phyloP scores from a whole-genome alignment of 2,329 filamentous ascomycete genomes.

The Colletotrichum sp. region DNA sequence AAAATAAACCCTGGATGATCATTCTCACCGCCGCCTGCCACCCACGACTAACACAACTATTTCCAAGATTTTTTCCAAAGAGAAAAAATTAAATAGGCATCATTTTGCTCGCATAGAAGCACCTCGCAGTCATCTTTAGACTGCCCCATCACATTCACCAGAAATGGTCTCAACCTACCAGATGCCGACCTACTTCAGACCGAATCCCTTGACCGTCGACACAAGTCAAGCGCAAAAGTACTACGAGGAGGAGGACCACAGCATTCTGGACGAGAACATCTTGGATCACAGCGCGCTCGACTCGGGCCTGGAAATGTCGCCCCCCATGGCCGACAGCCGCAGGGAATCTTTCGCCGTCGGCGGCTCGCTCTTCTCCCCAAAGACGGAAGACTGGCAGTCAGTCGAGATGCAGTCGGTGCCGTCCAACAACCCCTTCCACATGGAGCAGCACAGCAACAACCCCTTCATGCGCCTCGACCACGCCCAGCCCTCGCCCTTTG shows the following conservation, averaged over 20 bases:
- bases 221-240: slow-evolving; percentile 59
- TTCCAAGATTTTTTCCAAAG: neutral
- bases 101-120: slow-evolving; percentile 2
- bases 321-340: slow-evolving; percentile 65
- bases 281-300: slow-evolving; percentile 65
- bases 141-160: slow-evolving; percentile 27
- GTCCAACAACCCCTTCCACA: slow-evolving; percentile 65
- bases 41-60: slow-evolving; percentile 17
- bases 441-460: slow-evolving; percentile 62
- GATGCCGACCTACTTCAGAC: slow-evolving; percentile 58
- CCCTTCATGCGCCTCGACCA: slow-evolving; percentile 71
- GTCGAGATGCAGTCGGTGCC: slow-evolving; percentile 69
- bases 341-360: slow-evolving; percentile 67
- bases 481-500: slow-evolving; percentile 46
- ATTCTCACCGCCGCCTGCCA: slow-evolving; percentile 13
- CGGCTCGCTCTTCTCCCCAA: slow-evolving; percentile 66
- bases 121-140: slow-evolving; percentile 16
- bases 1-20: slow-evolving; percentile 21
- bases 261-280: slow-evolving; percentile 65
- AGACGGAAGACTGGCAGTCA: slow-evolving; percentile 68
- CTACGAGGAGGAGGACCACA: slow-evolving; percentile 66
- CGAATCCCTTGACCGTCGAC: slow-evolving; percentile 57
- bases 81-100: slow-evolving; percentile 6
- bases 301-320: slow-evolving; percentile 68
- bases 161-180: slow-evolving; percentile 56